Evolutionary conservation across 2,329 filamentous ascomycete genomes (phyloP), one percentile per base, ranked within the genome.

Genomic region (Metarhizium brunneum): DNA sequence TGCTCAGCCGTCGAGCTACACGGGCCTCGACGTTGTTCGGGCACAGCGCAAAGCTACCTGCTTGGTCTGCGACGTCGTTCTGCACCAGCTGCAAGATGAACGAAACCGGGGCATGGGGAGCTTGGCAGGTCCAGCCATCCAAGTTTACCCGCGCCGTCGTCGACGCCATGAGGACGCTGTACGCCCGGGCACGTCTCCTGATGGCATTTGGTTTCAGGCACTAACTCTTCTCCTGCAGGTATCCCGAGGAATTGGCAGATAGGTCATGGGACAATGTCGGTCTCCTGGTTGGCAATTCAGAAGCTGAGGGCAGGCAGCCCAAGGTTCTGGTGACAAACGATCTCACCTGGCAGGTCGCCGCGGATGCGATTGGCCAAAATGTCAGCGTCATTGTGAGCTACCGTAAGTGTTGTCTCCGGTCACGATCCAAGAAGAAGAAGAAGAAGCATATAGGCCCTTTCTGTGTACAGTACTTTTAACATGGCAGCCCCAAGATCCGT

Each of bases 201-300:
- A 7, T 7, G 32, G 32, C 32, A 35, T 52, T 3, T 47, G n/a
- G 10, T 11, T 18, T 18, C 18, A n/a, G 18, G 18, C 16, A 6
- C 6, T 29, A 3, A 40, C 10, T 2, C 30, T 1, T 32, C n/a
- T 16, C 36, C 29, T 50, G 36, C 51, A 94, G 91, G 57, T 99
- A 96, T 68, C 94, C 94, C 0, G 90, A 95, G 67, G 84, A 84
- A 58, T 78, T 96, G 47, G 94, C 94, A 10, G 94, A 97, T 68
- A 86, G 86, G 63, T 85, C 87, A 61, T 99, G 92, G 81, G 94
- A 99, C 69, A 99, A 99, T 67, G 96, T 95, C n/a, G 94, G 94
- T 52, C 80, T 96, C 53, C 79, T 95, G 52, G 64, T 79, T 54
- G 72, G 72, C 58, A 76, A 76, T 62, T 68, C 74, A n/a, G 64